Conservation (phyloP, 352 stramenopile genomes). For the Pythium brassicae region DNA sequence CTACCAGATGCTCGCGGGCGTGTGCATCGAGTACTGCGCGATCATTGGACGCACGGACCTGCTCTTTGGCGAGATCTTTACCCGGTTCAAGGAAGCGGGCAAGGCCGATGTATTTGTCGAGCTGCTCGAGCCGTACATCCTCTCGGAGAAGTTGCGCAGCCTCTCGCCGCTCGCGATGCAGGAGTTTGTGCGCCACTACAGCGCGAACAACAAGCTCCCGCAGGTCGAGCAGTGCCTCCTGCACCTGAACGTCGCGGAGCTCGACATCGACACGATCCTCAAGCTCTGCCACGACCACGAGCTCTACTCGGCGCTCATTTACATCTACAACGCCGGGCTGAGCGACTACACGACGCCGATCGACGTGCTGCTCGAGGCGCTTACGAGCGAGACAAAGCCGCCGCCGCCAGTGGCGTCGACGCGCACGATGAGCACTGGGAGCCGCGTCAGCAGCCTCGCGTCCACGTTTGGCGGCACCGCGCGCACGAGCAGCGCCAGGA, state of each 20-base stretch:
- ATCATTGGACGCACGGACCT: slow-evolving; percentile 83
- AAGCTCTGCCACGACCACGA: slow-evolving; percentile 89
- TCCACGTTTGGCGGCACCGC: slow-evolving; percentile 61
- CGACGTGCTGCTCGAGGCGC: slow-evolving; percentile 85
- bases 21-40: slow-evolving; percentile 95
- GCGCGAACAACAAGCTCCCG: slow-evolving; percentile 76
- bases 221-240: slow-evolving; percentile 93
- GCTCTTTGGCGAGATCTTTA: slow-evolving; percentile 87
- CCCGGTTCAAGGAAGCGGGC: slow-evolving; percentile 73
- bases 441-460: slow-evolving; percentile 53
- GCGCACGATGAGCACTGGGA: slow-evolving; percentile 25
- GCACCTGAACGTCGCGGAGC: slow-evolving; percentile 91
- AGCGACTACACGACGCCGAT: slow-evolving; percentile 92
- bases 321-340: slow-evolving; percentile 93
- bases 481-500: slow-evolving; percentile 24
- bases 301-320: slow-evolving; percentile 92
- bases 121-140: slow-evolving; percentile 92
- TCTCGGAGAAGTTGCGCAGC: slow-evolving; percentile 90
- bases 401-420: slow-evolving; percentile 7
- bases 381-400: slow-evolving; percentile 36
- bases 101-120: slow-evolving; percentile 91
- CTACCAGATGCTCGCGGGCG: slow-evolving; percentile 94
- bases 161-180: slow-evolving; percentile 91
- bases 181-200: slow-evolving; percentile 92
- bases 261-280: slow-evolving; percentile 94